phyloP scores from a whole-genome alignment of 148 eudicot genomes.

The Pouteria glomerata region DNA sequence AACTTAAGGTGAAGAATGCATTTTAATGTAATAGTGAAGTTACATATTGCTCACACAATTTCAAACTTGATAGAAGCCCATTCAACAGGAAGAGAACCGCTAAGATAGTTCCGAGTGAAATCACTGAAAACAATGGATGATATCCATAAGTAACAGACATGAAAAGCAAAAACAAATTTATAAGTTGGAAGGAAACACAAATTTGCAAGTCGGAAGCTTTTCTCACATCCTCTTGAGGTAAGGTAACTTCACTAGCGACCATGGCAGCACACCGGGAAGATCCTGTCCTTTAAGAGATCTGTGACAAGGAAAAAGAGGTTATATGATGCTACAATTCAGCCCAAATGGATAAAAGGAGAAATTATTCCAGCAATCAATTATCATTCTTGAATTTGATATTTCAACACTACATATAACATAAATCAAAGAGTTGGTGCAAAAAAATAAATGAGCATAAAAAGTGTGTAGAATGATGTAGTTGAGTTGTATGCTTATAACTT shows the following conservation, averaged over 20 bases:
- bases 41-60: conserved; percentile 16
- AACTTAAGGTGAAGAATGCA: neutral
- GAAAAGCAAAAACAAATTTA: neutral
- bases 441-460: too few relatives aligned
- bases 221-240: conserved; percentile 24
- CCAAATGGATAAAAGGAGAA: too few relatives aligned
- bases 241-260: conserved; percentile 24
- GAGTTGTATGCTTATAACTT: too few relatives aligned
- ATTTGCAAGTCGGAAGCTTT: neutral
- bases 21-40: neutral
- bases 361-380: too few relatives aligned
- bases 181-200: neutral
- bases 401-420: too few relatives aligned
- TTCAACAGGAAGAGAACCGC: conserved; percentile 44
- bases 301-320: conserved; percentile 1
- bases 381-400: too few relatives aligned
- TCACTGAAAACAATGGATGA: conserved; percentile 25
- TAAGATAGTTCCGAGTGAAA: conserved; percentile 33
- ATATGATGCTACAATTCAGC: too few relatives aligned
- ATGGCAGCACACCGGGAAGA: conserved; percentile 39
- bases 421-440: too few relatives aligned
- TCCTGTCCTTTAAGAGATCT: conserved; percentile 39
- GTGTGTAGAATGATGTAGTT: too few relatives aligned
- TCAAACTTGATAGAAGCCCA: conserved; percentile 39
- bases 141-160: neutral